These are phyloP conservation scores for Mortierella sp. DNA, from an alignment of 371 early-diverging fungal genomes.

Conservation along the genomic window DNA sequence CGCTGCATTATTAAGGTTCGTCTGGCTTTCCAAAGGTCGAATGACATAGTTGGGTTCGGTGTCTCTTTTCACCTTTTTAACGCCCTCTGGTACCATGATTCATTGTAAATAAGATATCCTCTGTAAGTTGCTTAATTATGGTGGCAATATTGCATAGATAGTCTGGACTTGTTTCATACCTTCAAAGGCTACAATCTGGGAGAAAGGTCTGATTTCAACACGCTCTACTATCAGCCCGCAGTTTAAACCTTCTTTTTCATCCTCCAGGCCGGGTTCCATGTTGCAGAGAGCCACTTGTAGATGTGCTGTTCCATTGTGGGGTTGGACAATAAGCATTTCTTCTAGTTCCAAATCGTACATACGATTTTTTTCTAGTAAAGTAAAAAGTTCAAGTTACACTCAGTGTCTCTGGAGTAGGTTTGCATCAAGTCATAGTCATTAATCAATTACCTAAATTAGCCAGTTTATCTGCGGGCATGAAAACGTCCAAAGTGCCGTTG, in stretches of 20 bases:
- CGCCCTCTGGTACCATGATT: too few species aligned
- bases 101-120: too few species aligned
- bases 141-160: background rate
- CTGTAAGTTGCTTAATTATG: too few species aligned
- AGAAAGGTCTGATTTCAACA: constrained; percentile 34
- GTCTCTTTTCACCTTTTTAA: background rate
- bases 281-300: constrained; percentile 31
- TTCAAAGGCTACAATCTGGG: background rate
- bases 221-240: constrained; percentile 35
- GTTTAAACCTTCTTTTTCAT: constrained; percentile 13
- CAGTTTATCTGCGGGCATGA: constrained; percentile 20
- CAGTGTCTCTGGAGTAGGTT: too few species aligned
- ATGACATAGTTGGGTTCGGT: background rate
- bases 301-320: constrained; percentile 23
- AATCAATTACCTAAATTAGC: constrained; percentile 14
- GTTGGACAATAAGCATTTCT: constrained; percentile 32
- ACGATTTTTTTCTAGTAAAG: constrained; percentile 11
- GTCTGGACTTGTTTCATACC: constrained; percentile 9
- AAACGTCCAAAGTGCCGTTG: constrained; percentile 35
- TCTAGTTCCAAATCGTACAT: constrained; percentile 36
- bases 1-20: background rate
- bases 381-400: background rate
- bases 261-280: too few species aligned
- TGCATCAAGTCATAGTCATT: background rate
- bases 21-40: background rate